phyloP scores from a whole-genome alignment of 306 rosid species.

The Lotus japonicus region DNA sequence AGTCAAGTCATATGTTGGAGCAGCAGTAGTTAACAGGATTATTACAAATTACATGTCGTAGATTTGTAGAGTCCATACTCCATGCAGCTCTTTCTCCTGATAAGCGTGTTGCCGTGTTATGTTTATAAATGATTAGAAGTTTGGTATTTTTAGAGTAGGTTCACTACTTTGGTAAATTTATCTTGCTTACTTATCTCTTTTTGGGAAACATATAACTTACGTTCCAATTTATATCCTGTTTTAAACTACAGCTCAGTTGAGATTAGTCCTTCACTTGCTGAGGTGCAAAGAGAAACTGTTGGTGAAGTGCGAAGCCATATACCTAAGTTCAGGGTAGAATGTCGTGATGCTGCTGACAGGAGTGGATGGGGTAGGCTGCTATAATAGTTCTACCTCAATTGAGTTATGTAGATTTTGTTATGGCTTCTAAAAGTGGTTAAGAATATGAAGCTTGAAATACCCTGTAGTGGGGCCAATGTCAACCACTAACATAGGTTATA shows the following conservation, averaged over 20 bases:
- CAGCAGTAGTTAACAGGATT: background rate
- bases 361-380: slow-evolving; percentile 80
- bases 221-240: slow-evolving; percentile 18
- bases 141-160: background rate
- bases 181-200: background rate
- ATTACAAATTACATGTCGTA: background rate
- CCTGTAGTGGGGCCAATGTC: background rate
- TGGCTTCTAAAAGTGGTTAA: background rate
- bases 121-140: background rate
- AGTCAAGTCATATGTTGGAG: background rate
- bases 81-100: background rate
- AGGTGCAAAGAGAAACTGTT: slow-evolving; percentile 80
- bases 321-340: slow-evolving; percentile 75
- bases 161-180: background rate
- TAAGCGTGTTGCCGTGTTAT: background rate
- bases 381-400: background rate
- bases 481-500: background rate
- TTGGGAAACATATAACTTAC: background rate
- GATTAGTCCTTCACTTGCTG: slow-evolving; percentile 86
- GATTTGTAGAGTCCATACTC: background rate
- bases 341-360: slow-evolving; percentile 81
- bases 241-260: slow-evolving; percentile 78
- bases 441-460: background rate
- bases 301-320: slow-evolving; percentile 70
- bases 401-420: background rate